phyloP scores from a whole-genome alignment of 805 yeast species.

The Candida piceae region DNA sequence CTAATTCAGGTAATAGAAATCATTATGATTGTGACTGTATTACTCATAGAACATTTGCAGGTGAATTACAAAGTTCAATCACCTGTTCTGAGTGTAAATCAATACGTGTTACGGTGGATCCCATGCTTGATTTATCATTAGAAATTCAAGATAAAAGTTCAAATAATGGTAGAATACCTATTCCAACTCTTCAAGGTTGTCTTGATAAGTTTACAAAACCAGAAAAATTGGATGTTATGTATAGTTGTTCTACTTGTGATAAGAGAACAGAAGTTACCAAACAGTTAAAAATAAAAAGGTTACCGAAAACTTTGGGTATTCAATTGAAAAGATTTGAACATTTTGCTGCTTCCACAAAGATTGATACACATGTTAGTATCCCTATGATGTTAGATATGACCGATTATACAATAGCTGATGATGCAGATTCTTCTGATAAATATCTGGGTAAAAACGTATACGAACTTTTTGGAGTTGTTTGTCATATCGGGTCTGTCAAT shows the following conservation, averaged over 20 bases:
- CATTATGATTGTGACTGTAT: slow-evolving; percentile 59
- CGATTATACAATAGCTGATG: slow-evolving; percentile 39
- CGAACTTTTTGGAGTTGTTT: slow-evolving; percentile 81
- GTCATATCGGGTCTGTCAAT: slow-evolving; percentile 88
- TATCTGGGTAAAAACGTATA: slow-evolving; percentile 37
- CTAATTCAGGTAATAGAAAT: slow-evolving; percentile 1
- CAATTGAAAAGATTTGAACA: slow-evolving; percentile 83
- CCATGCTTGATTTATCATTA: slow-evolving; percentile 82
- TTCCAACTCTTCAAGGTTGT: slow-evolving; percentile 51
- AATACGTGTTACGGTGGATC: slow-evolving; percentile 72
- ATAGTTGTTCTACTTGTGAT: slow-evolving; percentile 65
- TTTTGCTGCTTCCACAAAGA: slow-evolving; percentile 52
- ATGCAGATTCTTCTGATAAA: neutral
- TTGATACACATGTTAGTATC: slow-evolving; percentile 67
- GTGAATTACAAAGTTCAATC: slow-evolving; percentile 75
- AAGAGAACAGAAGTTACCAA: slow-evolving; percentile 63
- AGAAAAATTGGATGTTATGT: slow-evolving; percentile 71
- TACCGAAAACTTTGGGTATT: slow-evolving; percentile 76
- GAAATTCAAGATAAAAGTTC: slow-evolving; percentile 48
- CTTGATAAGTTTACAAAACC: slow-evolving; percentile 69
- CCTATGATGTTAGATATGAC: slow-evolving; percentile 72
- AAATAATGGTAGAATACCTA: slow-evolving; percentile 14
- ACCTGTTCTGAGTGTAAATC: slow-evolving; percentile 65
- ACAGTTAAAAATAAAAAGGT: slow-evolving; percentile 57
- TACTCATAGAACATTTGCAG: slow-evolving; percentile 78